Conservation (phyloP, 2,329 filamentous ascomycete genomes). For the Penicillium palitans region DNA sequence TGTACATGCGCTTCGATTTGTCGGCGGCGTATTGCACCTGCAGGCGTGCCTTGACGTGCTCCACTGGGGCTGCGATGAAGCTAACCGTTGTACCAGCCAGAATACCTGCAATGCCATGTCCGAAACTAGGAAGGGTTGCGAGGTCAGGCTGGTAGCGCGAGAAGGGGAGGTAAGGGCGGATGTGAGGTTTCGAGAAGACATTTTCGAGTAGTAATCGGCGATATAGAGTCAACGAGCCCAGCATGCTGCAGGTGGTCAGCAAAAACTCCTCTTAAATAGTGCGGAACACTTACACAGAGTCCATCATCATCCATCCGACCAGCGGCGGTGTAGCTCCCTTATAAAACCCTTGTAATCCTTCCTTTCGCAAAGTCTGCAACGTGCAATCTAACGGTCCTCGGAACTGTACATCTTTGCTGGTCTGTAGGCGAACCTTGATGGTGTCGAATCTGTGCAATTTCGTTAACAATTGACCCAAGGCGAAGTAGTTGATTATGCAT, state of each 20-base stretch:
- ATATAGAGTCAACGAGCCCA: constrained; percentile 88
- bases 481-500: constrained; percentile 27
- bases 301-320: constrained; percentile 99
- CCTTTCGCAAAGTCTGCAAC: constrained; percentile 77
- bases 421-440: constrained; percentile 93
- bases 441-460: constrained; percentile 74
- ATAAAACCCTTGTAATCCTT: constrained; percentile 83
- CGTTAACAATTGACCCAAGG: background rate
- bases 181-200: constrained; percentile 63
- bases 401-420: constrained; percentile 75
- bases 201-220: constrained; percentile 78
- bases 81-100: constrained; percentile 86
- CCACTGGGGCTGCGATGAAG: constrained; percentile 89
- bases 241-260: constrained; percentile 58
- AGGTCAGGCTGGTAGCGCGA: constrained; percentile 36
- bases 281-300: constrained; percentile 57
- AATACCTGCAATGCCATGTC: constrained; percentile 84
- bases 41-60: constrained; percentile 90
- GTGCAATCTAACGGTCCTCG: constrained; percentile 83
- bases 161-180: constrained; percentile 41
- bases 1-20: constrained; percentile 77
- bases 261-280: background rate
- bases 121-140: constrained; percentile 67
- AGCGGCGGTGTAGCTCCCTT: constrained; percentile 91
- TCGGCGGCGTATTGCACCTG: constrained; percentile 88